Percentiles rank a stretch among this genome's conserved stretches.
These are phyloP conservation scores for Pelargonium australe DNA, from an alignment of 441 rosid genomes.

Conservation along the genomic window DNA sequence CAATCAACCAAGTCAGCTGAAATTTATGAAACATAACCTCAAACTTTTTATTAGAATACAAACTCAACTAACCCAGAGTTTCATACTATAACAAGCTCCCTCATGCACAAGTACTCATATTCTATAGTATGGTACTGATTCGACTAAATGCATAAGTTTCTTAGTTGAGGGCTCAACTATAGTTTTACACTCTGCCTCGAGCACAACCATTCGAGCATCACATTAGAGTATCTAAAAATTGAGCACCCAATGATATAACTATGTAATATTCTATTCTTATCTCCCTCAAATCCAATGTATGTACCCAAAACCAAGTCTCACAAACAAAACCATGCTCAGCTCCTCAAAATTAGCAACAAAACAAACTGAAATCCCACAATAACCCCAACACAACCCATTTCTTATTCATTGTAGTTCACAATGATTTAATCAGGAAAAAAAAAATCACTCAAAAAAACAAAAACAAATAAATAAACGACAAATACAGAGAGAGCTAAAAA, in stretches of 20 bases:
- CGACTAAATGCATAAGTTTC: no score
- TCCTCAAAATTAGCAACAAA: neutral
- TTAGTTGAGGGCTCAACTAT: no score
- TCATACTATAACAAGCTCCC: no score
- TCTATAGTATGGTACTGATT: no score
- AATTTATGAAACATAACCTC: neutral
- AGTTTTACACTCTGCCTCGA: no score
- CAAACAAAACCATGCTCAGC: neutral
- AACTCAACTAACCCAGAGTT: no score
- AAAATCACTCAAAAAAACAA: neutral
- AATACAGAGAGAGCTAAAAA: constrained; percentile 5
- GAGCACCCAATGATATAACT: no score
- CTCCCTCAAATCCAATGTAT: neutral
- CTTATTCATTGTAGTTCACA: neutral
- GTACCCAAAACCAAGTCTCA: neutral
- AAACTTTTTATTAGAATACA: neutral
- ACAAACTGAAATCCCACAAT: neutral
- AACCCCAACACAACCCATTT: constrained; percentile 1
- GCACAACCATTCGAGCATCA: no score
- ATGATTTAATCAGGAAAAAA: neutral
- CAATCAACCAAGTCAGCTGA: neutral
- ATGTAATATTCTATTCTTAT: no score
- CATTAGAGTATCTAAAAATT: no score
- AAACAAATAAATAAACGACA: neutral
- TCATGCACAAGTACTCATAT: no score